Evolutionary conservation across 306 rosid genomes (phyloP), one percentile per base, ranked within the genome.

Genomic region (Dalbergia oliveri): DNA sequence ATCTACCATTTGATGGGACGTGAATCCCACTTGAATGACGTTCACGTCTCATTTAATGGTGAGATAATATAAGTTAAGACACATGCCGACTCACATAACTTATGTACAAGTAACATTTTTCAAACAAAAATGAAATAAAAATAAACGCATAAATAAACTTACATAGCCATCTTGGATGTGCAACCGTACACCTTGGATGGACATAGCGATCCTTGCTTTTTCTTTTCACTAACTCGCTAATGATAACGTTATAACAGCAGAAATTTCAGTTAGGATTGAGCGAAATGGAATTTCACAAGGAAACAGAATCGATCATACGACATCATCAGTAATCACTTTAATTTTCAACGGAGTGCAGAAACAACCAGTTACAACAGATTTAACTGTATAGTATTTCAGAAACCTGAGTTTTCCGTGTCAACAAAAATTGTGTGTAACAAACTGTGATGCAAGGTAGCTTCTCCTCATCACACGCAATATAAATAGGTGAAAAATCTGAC

Each of bases 101-200:
- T 26, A 26, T 26, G 31, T 26, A 26, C 31, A 26, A 26, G 1
- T 26, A 26, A 26, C 31, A 26, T 26, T 26, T 26, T 26, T 26
- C 31, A 26, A 26, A 26, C 31, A 26, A 26, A 26, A 26, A 18
- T 0, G 4, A 6, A 14, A 23, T 6, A 37, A 8, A 5, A 39
- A 69, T 26, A 37, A 50, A 33, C 6, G 43, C 4, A 78, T 2
- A 57, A 5, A 9, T 59, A 26, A 67, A 80, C 93, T 89, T 91
- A 94, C 98, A 84, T 92, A 76, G 75, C 59, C 76, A 70, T 83
- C 84, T 62, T 84, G 94, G 75, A 87, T 59, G 66, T 89, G 85
- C 86, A 90, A 88, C 66, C 75, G 87, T 76, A 94, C 97, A 59
- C 79, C 90, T 26, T 78, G 82, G 75, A 75, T 13, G 10, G 91